Percentiles rank a stretch among this genome's conserved stretches.
phyloP scores from a whole-genome alignment of 768 basidiomycete genomes.

The Suillus plorans region DNA sequence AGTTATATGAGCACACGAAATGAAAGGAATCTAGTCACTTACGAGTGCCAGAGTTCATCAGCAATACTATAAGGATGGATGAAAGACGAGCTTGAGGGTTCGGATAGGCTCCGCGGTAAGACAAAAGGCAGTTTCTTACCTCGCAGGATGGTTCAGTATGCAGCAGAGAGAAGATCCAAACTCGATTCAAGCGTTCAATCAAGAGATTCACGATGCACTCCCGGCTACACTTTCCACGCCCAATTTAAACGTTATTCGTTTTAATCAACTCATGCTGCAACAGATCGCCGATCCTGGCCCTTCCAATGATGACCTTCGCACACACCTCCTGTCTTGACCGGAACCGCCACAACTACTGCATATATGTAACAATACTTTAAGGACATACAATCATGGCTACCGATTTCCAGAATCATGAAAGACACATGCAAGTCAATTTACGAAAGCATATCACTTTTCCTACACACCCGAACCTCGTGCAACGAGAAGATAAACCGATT shows the following conservation, averaged over 20 bases:
- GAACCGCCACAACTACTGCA: neutral
- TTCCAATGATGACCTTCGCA: neutral
- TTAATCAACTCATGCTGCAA: neutral
- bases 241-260: neutral
- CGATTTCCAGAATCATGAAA: slow-evolving; percentile 5
- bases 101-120: neutral
- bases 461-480: slow-evolving; percentile 2
- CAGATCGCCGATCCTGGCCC: slow-evolving; percentile 5
- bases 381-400: neutral
- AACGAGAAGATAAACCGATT: neutral
- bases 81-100: neutral
- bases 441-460: slow-evolving; percentile 9
- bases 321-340: neutral
- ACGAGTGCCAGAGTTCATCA: slow-evolving; percentile 3
- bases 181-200: neutral
- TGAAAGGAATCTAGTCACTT: neutral
- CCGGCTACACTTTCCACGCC: neutral
- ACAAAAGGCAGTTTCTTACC: neutral
- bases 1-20: neutral
- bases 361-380: neutral
- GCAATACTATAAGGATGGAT: neutral
- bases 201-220: slow-evolving; percentile 1
- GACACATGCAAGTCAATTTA: slow-evolving; percentile 4
- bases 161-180: neutral
- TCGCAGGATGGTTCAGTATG: neutral